Evolutionary conservation across 2,329 filamentous ascomycete species (phyloP), one percentile per base, ranked within the genome.

Genomic region (Fusarium graminum): DNA sequence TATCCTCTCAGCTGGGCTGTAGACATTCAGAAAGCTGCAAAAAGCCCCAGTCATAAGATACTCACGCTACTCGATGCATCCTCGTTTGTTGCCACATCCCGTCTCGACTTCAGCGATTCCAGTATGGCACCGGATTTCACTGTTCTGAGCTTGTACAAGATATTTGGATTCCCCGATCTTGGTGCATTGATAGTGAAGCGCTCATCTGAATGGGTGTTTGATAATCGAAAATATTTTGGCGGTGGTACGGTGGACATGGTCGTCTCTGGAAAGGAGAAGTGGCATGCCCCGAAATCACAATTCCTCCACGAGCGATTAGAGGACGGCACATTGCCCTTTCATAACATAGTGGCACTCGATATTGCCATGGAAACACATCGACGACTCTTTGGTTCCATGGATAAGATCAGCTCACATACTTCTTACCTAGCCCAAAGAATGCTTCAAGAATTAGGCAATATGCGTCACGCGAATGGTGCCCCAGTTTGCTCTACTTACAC

Each of bases 81-180:
- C 7, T 91, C 93, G 0, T 82, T 92, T 12, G 90, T 89, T 11
- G 89, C 93, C 9, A 97, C 94, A 1, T 88, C 91, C 6, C 88
- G 87, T 1, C 81, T 98, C 8, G 86, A 96, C 72, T 80, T 98
- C 4, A 82, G 86, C 54, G 80, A 91, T 68, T 70, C 83, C 0
- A 79, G 81, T 0, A 74, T 79, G 1, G 88, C 90, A 0, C 92
- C 94, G 2, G 94, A 98, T 75, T 98, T 98, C 68, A 90, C 88
- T 0, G 91, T 92, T 0, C 74, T 98, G 40, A 97, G 94, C 76
- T 88, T 98, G 66, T 96, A 97, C 80, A 99, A 98, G 77, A 94
- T 97, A n/a, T 98, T 98, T 76, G 94, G 95, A 2, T 97, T 97
- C 67, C 94, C 94, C 0, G 92, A 98, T 74, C 82, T 98, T 3